Evolutionary conservation across 179 eudicot species (phyloP), one percentile per base, ranked within the genome.

Genomic region (Beta macrorhiza): DNA sequence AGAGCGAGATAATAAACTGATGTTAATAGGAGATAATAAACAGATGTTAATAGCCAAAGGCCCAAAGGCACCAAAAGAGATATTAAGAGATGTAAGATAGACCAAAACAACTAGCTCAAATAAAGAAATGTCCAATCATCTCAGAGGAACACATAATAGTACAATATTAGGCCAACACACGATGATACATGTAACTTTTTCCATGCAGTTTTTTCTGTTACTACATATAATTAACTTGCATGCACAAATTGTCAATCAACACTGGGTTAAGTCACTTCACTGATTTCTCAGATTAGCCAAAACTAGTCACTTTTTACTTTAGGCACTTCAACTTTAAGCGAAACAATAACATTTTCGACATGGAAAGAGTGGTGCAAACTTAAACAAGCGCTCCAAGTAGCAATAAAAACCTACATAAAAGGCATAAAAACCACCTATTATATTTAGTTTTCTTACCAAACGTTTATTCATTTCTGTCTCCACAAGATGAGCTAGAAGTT

Each of bases 381-480:
- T 68, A 49, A 32, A 47, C 14, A 67, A 58, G 47, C 37, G 59
- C 17, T 19, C 19, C 58, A 44, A 13, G 44, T 25, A 55, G 49
- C 29, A 3, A 59, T 29, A 70, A 45, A 32, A 25, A 45, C 62
- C 56, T 64, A 56, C 6, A 58, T 19, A 58, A 25, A 17, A 51
- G 37, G 29, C 20, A 72, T 44, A 12, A 80, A 55, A 78, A 45
- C 72, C 67, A 45, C 63, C 19, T 73, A 77, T 79, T 53, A 52
- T 16, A 59, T 68, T 53, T 20, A 37, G 3, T 68, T 72, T 81
- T 70, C 79, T 74, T 91, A 96, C 99, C 93, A 72, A n/a, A 79
- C 99, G 91, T 84, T 91, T 96, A 85, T 91, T 94, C 88, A 96
- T 92, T 89, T 96, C 99, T 79, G 80, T 89, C 87, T 96, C 99